A percentile compares a stretch with the other conserved stretches of the same genome.
phyloP scores from a whole-genome alignment of 140 eudicot species.

The Oenanthe javanica region DNA sequence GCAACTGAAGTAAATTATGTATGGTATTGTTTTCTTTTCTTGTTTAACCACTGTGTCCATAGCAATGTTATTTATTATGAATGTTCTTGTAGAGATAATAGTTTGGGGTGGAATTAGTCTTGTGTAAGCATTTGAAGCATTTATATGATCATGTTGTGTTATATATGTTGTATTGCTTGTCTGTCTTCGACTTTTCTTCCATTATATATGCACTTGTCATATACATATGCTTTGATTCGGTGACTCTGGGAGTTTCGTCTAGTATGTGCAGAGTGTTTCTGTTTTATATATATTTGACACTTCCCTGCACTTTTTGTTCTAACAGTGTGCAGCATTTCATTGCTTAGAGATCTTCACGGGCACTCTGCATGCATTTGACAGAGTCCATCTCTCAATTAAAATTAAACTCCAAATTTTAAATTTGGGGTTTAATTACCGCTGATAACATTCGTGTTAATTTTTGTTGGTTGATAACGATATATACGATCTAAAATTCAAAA shows the following conservation, averaged over 20 bases:
- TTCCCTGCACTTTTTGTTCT: no score
- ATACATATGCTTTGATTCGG: neutral
- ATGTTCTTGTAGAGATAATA: neutral
- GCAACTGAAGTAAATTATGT: neutral
- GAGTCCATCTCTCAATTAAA: no score
- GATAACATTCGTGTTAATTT: neutral
- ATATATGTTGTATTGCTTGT: neutral
- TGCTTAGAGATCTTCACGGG: neutral
- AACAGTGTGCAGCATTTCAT: neutral
- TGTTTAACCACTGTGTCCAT: neutral
- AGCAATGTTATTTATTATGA: neutral
- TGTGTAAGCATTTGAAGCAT: conserved; percentile 1
- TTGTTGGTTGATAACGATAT: neutral
- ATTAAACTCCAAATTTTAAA: no score
- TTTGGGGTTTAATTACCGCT: no score
- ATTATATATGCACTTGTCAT: neutral
- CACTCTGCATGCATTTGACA: neutral
- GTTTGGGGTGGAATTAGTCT: conserved; percentile 4
- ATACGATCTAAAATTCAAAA: neutral
- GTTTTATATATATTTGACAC: no score
- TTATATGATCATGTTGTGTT: conserved; percentile 7
- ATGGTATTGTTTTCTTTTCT: neutral
- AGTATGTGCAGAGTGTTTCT: no score
- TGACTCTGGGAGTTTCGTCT: neutral
- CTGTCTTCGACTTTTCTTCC: neutral